phyloP scores from a whole-genome alignment of 2,329 filamentous ascomycete genomes.

The Truncatella angustata region DNA sequence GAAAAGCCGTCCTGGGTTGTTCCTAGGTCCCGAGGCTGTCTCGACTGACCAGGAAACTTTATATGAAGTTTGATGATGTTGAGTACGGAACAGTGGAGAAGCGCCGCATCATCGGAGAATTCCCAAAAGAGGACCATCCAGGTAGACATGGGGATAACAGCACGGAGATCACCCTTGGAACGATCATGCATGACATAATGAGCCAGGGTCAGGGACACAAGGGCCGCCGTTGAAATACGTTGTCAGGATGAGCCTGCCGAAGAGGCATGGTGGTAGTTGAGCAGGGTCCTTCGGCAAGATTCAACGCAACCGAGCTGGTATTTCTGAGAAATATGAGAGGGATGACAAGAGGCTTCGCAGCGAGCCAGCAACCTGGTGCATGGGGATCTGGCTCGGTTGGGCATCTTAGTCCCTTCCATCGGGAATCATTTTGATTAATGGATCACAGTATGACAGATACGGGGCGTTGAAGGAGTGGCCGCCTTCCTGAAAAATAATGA shows the following conservation, averaged over 20 bases:
- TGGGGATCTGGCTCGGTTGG: background rate
- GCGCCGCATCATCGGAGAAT: conserved; percentile 19
- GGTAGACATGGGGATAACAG: conserved; percentile 30
- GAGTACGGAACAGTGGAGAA: conserved; percentile 21
- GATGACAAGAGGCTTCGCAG: background rate
- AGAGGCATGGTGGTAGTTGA: conserved; percentile 11
- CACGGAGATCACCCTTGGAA: conserved; percentile 32
- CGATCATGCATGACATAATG: conserved; percentile 46
- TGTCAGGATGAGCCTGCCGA: conserved; percentile 7
- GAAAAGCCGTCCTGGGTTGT: background rate
- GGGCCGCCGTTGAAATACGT: conserved; percentile 16
- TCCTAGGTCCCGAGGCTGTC: conserved; percentile 12
- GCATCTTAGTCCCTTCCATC: background rate
- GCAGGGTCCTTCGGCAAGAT: conserved; percentile 4
- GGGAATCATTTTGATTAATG: conserved; percentile 4
- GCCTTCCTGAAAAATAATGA: conserved; percentile 10
- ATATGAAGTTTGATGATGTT: conserved; percentile 19
- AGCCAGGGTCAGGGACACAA: conserved; percentile 19
- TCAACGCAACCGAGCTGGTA: background rate
- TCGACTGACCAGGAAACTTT: conserved; percentile 17
- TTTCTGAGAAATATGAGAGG: background rate
- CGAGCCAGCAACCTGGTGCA: background rate
- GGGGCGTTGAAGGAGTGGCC: background rate
- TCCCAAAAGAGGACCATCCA: conserved; percentile 14
- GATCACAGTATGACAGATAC: background rate